Conservation (phyloP, 1,139 yeast species). For the Yamadazyma diospyri region DNA sequence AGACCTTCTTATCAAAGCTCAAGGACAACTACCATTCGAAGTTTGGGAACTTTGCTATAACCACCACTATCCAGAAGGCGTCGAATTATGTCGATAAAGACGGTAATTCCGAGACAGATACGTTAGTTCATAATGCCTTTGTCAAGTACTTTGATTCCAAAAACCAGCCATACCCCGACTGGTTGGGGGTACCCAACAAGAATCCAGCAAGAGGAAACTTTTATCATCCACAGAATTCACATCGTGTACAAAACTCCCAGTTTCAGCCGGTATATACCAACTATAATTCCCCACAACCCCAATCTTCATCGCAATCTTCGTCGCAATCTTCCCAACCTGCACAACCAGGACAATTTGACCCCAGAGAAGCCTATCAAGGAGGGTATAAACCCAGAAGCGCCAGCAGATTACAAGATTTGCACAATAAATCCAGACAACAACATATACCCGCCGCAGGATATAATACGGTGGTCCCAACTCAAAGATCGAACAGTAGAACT, state of each 20-base stretch:
- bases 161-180: constrained; percentile 40
- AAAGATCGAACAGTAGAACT: constrained; percentile 28
- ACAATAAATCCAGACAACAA: constrained; percentile 43
- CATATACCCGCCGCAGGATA: constrained; percentile 36
- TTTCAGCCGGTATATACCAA: constrained; percentile 28
- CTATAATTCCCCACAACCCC: constrained; percentile 19
- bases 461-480: constrained; percentile 20
- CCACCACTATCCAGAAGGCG: constrained; percentile 18
- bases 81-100: constrained; percentile 32
- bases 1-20: constrained; percentile 33
- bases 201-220: constrained; percentile 3
- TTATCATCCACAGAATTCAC: constrained; percentile 7
- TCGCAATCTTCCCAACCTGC: constrained; percentile 13
- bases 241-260: constrained; percentile 14
- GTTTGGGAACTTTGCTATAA: constrained; percentile 33
- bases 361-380: constrained; percentile 8
- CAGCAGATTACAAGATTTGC: constrained; percentile 41
- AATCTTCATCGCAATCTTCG: constrained; percentile 13
- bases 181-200: constrained; percentile 35
- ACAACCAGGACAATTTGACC: constrained; percentile 12
- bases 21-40: constrained; percentile 34
- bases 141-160: constrained; percentile 35
- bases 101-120: constrained; percentile 36
- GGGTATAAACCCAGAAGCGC: constrained; percentile 32
- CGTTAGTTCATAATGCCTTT: constrained; percentile 45